Evolutionary conservation across 2,329 filamentous ascomycete genomes (phyloP).

Genomic region (Phialocephala subalpina): DNA sequence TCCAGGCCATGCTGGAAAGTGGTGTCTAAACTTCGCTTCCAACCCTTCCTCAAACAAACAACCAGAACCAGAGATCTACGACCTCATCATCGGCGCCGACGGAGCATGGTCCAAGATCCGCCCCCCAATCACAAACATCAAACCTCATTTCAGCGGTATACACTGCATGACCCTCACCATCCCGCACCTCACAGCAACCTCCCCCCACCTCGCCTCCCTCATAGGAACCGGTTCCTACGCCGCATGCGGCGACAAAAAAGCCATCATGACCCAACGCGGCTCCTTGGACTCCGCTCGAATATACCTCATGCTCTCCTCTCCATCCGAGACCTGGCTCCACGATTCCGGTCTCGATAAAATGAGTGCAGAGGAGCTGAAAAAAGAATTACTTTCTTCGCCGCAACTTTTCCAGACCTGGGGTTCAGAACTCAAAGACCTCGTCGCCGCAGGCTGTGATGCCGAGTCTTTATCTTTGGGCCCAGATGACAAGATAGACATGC

Average conservation of each 20-base stretch:
- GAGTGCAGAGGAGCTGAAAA: conserved; percentile 10
- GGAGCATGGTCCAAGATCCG: conserved; percentile 51
- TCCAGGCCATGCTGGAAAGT: not conserved
- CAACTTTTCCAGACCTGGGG: conserved; percentile 20
- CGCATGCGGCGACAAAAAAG: conserved; percentile 18
- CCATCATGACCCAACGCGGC: conserved; percentile 28
- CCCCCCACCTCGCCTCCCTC: conserved; percentile 22
- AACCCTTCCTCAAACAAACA: not conserved
- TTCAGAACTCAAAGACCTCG: conserved; percentile 15
- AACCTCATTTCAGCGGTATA: conserved; percentile 21
- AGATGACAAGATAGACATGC: not conserved
- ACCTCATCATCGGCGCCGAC: conserved; percentile 53
- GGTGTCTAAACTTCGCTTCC: not conserved
- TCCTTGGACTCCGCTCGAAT: conserved; percentile 23
- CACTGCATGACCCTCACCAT: conserved; percentile 33
- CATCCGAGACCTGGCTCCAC: conserved; percentile 8
- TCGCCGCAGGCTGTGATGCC: conserved; percentile 7
- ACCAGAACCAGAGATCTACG: conserved; percentile 36
- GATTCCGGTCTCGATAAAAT: conserved; percentile 7
- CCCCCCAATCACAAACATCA: conserved; percentile 14
- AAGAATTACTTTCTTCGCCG: conserved; percentile 15
- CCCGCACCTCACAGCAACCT: conserved; percentile 11
- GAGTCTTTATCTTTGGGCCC: not conserved
- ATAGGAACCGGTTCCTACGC: conserved; percentile 28
- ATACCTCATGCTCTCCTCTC: conserved; percentile 29